phyloP scores from a whole-genome alignment of 2,329 filamentous ascomycete genomes.

The Xylariaceae sp. region DNA sequence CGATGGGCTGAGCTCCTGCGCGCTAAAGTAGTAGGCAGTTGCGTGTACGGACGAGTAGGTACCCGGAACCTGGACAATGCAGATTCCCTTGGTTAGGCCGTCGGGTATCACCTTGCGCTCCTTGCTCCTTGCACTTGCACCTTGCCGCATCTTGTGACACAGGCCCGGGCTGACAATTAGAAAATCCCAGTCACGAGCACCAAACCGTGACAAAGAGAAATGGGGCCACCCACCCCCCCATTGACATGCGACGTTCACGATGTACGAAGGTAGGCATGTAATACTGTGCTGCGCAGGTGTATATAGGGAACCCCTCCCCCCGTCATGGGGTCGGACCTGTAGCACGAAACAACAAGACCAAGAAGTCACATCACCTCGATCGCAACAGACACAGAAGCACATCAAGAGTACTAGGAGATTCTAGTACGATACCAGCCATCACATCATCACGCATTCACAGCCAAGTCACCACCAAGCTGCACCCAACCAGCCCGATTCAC shows the following conservation, averaged over 20 bases:
- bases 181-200: conserved; percentile 7
- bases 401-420: not conserved
- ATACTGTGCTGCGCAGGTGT: conserved; percentile 15
- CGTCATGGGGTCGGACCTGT: not conserved
- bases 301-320: conserved; percentile 18
- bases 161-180: not conserved
- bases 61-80: not conserved
- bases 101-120: not conserved
- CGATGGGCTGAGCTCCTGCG: not conserved
- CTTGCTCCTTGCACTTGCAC: conserved; percentile 9
- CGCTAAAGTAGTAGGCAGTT: no score
- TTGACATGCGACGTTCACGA: conserved; percentile 17
- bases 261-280: not conserved
- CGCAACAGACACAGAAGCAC: not conserved
- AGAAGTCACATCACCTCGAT: not conserved
- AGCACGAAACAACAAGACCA: not conserved
- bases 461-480: not conserved
- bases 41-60: no score
- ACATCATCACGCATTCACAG: no score
- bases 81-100: not conserved
- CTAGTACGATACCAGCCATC: not conserved
- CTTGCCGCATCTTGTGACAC: conserved; percentile 8
- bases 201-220: conserved; percentile 31
- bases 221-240: conserved; percentile 11
- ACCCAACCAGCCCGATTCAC: conserved; percentile 14